Base-by-base conservation (phyloP, 768 basidiomycete genomes). In the Terana coerulea region DNA sequence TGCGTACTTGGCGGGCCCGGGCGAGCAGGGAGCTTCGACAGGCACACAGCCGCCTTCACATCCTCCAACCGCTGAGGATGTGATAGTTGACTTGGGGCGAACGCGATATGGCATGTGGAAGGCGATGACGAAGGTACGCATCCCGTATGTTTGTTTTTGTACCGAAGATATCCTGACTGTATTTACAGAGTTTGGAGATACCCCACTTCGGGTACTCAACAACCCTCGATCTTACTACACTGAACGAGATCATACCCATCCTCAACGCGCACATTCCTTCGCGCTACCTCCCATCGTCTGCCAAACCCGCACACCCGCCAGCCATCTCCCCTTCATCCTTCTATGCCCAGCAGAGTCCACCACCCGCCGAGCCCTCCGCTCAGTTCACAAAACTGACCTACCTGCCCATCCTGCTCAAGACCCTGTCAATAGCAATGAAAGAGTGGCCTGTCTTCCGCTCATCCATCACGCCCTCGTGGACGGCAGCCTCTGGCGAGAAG, bases 141-240 rank as follows among this genome's bases (percentile, higher is more conserved):
- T 17, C 33, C 22, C 40, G 1, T 25, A 2, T 29, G 14, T 29
- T 25, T 24, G 29, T n/a, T 17, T 21, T 19, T 5, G 3, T 41
- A 17, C 15, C 46, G 41, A 31, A 4, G 34, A 21, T n/a, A 15
- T 35, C 46, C 19, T 19, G 41, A 19, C 0, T 49, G 26, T 31
- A 47, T 10, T 51, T 33, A 5, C 58, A 91, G 90, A 90, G 90
- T 59, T 74, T 94, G 47, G 81, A 87, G 60, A 87, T 93, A 57
- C 91, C 91, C 15, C 88, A 88, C 61, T 95, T 95, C 56, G 88
- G 89, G 76, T 92, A 91, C 61, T 80, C 88, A 2, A 84, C 87
- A 0, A 81, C 77, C 0, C 67, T 93, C 11, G 90, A 93, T 62
- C 69, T 93, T 33, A 92, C 91, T 0, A 73, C 75, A 1, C 69